Evolutionary conservation across 2,329 filamentous ascomycete genomes (phyloP), one percentile per base, ranked within the genome.

Genomic region (Graphilbum fragrans): DNA sequence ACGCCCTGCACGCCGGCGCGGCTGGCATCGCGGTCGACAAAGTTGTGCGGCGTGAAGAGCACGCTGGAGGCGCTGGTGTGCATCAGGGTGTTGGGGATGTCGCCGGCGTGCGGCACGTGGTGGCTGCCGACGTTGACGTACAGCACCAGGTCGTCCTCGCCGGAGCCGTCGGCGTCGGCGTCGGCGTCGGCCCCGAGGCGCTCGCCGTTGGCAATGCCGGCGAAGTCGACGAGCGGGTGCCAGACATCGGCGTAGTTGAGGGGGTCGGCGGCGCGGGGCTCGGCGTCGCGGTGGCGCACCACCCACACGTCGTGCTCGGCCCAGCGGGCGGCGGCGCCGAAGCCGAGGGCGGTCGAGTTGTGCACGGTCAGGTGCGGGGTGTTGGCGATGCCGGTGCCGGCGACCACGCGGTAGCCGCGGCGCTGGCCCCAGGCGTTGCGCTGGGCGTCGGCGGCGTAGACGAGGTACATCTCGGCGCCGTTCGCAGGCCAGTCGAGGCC

Each of bases 101-200:
- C 60, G 46, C 60, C 58, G 29, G 57, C 56, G 21, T 58, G 57
- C 2, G 66, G 67, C 19, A 69, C 58, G 47, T 72, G 67, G 49
- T 72, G 68, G 54, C 67, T 67, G 35, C 67, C 67, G 9, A 72
- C 53, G 49, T 72, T 72, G 49, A 72, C 64, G 58, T 66, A 72
- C 4, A 69, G 45, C 2, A 70, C 65, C 5, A 63, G 41, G 42
- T 63, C 60, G 45, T 61, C 55, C 36, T 60, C 58, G n/a, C n/a
- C n/a, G n/a, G n/a, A n/a, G 20, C 62, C 60, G 5, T 65, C 43
- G 45, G 52, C 52, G 48, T 72, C 66, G 16, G 53, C 59, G 46
- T 72, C 50, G 41, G 68, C 62, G 14, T 14, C 25, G 25, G 8
- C 25, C 17, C 14, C 32, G n/a, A 34, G 7, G n/a, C n/a, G 7